phyloP scores from a whole-genome alignment of 176 grass and related monocot species.

The Aechmea fasciata region DNA sequence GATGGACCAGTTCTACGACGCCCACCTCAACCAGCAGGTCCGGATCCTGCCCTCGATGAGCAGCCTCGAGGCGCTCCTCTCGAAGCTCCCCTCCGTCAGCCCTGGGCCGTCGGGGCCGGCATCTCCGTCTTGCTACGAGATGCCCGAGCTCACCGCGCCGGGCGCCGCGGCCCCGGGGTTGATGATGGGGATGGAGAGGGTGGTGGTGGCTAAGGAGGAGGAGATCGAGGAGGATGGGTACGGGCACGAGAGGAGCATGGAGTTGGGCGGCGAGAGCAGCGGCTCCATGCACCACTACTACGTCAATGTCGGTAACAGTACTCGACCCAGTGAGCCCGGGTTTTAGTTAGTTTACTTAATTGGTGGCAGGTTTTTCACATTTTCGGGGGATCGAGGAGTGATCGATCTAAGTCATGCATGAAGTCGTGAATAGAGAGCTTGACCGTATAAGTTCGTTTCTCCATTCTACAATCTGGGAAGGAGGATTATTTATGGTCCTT shows the following conservation, averaged over 20 bases:
- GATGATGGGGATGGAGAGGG: background rate
- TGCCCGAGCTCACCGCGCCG: background rate
- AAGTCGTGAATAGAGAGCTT: too few relatives aligned
- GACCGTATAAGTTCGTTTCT: too few relatives aligned
- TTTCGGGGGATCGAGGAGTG: too few relatives aligned
- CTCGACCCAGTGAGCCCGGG: too few relatives aligned
- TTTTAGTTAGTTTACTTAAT: too few relatives aligned
- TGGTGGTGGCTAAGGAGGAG: conserved; percentile 22
- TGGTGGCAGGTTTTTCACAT: too few relatives aligned
- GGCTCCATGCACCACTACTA: conserved; percentile 54
- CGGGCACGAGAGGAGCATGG: conserved; percentile 33
- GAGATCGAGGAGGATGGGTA: conserved; percentile 32
- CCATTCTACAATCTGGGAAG: too few relatives aligned
- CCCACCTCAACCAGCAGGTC: conserved; percentile 29
- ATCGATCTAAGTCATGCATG: too few relatives aligned
- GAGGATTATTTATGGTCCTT: too few relatives aligned
- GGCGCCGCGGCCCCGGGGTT: background rate
- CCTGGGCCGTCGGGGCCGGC: conserved; percentile 13
- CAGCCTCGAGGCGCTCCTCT: conserved; percentile 93
- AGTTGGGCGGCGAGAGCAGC: conserved; percentile 23
- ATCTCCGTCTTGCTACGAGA: conserved; percentile 3
- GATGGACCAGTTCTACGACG: conserved; percentile 46
- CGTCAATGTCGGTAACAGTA: conserved; percentile 9
- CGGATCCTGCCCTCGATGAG: conserved; percentile 95
- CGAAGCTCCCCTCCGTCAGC: conserved; percentile 83